Evolutionary conservation across 371 early-diverging fungal genomes (phyloP).

Genomic region (Mucor indicus): DNA sequence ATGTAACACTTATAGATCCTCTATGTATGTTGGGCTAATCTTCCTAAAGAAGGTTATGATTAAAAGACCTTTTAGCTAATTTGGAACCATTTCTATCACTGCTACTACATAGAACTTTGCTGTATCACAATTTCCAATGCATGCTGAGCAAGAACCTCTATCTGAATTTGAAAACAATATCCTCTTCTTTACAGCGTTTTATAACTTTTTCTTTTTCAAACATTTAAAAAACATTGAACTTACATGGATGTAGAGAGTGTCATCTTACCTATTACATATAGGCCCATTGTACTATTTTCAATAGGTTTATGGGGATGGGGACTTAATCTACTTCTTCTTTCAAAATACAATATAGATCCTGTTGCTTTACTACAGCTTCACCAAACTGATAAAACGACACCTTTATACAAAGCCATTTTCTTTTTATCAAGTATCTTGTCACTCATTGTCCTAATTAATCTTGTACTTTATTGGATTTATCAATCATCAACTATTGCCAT

Average conservation of each 20-base stretch:
- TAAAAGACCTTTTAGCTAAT: too few relatives aligned
- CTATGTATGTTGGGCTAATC: too few relatives aligned
- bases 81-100: too few relatives aligned
- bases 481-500: constrained; percentile 37
- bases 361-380: constrained; percentile 50
- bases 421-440: constrained; percentile 38
- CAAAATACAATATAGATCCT: constrained; percentile 58
- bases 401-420: constrained; percentile 43
- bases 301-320: constrained; percentile 82
- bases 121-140: too few relatives aligned
- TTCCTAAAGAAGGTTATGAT: too few relatives aligned
- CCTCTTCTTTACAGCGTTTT: too few relatives aligned
- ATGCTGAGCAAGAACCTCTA: too few relatives aligned
- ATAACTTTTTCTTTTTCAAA: too few relatives aligned
- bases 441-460: constrained; percentile 26
- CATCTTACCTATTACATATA: constrained; percentile 58
- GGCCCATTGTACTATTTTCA: constrained; percentile 67
- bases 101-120: too few relatives aligned
- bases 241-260: constrained; percentile 21
- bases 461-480: constrained; percentile 16
- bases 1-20: too few relatives aligned
- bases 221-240: too few relatives aligned
- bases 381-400: constrained; percentile 33
- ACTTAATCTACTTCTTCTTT: constrained; percentile 64
- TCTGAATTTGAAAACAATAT: too few relatives aligned